phyloP scores from a whole-genome alignment of 768 basidiomycete genomes.

The Paxillus ammoniavirescens region DNA sequence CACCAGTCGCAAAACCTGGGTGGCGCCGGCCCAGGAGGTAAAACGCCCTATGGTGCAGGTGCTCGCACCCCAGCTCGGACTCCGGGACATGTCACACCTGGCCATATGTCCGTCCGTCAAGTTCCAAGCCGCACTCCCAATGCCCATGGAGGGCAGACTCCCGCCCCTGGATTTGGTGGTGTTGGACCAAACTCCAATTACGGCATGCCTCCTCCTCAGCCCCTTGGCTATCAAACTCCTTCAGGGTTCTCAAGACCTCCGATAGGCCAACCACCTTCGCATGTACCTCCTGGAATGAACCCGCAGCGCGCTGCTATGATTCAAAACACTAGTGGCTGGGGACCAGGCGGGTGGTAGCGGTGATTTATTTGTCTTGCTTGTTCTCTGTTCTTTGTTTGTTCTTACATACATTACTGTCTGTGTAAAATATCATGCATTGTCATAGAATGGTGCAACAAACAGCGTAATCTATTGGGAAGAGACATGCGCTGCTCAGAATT shows the following conservation, averaged over 20 bases:
- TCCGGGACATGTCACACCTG: slow-evolving; percentile 75
- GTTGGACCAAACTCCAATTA: slow-evolving; percentile 28
- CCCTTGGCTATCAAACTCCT: slow-evolving; percentile 42
- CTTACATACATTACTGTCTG: slow-evolving; percentile 19
- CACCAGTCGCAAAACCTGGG: slow-evolving; percentile 72
- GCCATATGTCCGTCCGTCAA: slow-evolving; percentile 74
- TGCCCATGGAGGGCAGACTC: slow-evolving; percentile 58
- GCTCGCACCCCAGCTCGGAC: slow-evolving; percentile 76
- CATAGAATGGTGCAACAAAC: slow-evolving; percentile 19
- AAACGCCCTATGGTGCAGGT: slow-evolving; percentile 77
- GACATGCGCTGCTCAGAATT: neutral
- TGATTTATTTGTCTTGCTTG: slow-evolving; percentile 16
- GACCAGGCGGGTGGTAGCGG: slow-evolving; percentile 32
- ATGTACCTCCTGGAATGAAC: slow-evolving; percentile 60
- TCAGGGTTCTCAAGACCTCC: slow-evolving; percentile 39
- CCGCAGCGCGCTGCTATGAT: slow-evolving; percentile 66
- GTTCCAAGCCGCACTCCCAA: slow-evolving; percentile 70
- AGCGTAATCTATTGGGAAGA: neutral
- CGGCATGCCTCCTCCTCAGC: slow-evolving; percentile 30
- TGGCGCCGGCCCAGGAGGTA: slow-evolving; percentile 55
- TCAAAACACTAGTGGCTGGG: slow-evolving; percentile 45
- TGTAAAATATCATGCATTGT: slow-evolving; percentile 29
- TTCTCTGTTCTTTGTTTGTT: slow-evolving; percentile 14
- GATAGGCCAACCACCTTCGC: slow-evolving; percentile 40
- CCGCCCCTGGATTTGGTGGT: slow-evolving; percentile 30